Conservation (phyloP, 2,329 filamentous ascomycete species). For the Cladosporium sp. region DNA sequence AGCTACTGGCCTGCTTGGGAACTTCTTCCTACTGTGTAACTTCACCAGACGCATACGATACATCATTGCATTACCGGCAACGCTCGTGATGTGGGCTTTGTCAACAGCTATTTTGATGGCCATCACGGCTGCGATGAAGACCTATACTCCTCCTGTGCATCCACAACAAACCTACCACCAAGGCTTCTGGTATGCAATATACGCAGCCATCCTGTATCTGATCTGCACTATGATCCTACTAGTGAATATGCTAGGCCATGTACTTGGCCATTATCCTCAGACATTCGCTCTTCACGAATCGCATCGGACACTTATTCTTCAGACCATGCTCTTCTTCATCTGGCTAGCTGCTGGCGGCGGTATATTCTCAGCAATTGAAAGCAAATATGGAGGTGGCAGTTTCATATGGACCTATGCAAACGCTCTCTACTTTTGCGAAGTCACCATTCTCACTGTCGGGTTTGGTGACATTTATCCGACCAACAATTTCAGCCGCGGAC, state of each 20-base stretch:
- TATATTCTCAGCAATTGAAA: slow-evolving; percentile 67
- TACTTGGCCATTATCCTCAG: slow-evolving; percentile 68
- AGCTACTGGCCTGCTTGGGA: slow-evolving; percentile 69
- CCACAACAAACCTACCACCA: slow-evolving; percentile 63
- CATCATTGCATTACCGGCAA: slow-evolving; percentile 74
- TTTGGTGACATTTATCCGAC: slow-evolving; percentile 59
- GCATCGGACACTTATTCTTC: slow-evolving; percentile 83
- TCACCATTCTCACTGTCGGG: slow-evolving; percentile 59
- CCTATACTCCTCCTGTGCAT: slow-evolving; percentile 51
- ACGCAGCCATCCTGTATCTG: slow-evolving; percentile 75
- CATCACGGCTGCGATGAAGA: slow-evolving; percentile 61
- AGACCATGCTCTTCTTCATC: slow-evolving; percentile 79
- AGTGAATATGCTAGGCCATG: slow-evolving; percentile 74
- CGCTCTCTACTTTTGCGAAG: slow-evolving; percentile 63
- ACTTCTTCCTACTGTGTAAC: slow-evolving; percentile 78
- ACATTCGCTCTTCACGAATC: slow-evolving; percentile 74
- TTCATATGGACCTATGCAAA: slow-evolving; percentile 69
- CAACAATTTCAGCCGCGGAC: slow-evolving; percentile 57
- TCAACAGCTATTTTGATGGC: slow-evolving; percentile 61
- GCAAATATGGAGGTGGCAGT: slow-evolving; percentile 28
- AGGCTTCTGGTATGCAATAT: slow-evolving; percentile 82
- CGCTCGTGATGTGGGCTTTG: slow-evolving; percentile 73
- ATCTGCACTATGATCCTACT: slow-evolving; percentile 71
- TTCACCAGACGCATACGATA: slow-evolving; percentile 79
- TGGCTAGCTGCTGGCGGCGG: slow-evolving; percentile 76